phyloP scores from a whole-genome alignment of 352 stramenopile genomes.

The Albugo candida region DNA sequence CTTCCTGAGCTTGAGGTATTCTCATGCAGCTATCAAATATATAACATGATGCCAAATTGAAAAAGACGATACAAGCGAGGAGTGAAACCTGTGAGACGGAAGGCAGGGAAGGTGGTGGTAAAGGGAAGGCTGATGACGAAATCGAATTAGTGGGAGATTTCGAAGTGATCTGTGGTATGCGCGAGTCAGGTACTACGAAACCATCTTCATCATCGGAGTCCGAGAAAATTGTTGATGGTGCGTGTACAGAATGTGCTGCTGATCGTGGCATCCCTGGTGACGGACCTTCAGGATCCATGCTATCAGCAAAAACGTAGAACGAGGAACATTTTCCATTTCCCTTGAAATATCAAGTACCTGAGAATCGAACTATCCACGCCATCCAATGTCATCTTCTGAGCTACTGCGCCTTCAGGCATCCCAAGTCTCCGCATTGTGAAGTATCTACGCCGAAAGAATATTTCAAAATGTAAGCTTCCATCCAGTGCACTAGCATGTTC shows the following conservation, averaged over 20 bases:
- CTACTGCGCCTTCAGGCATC: conserved; percentile 56
- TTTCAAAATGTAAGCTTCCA: background rate
- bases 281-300: conserved; percentile 62
- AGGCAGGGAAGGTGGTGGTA: background rate
- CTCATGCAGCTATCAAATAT: no score
- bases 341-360: conserved; percentile 17
- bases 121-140: background rate
- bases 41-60: no score
- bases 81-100: background rate
- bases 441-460: conserved; percentile 22
- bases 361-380: conserved; percentile 50
- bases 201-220: no score
- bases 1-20: no score
- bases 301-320: conserved; percentile 8
- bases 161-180: background rate
- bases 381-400: conserved; percentile 68
- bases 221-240: background rate
- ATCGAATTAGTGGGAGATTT: background rate
- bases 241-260: background rate
- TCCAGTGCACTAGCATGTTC: background rate
- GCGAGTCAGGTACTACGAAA: background rate
- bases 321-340: conserved; percentile 1
- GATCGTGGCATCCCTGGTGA: conserved; percentile 13
- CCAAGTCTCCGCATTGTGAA: conserved; percentile 73
- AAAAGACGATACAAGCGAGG: no score